Conservation (phyloP, 2,329 filamentous ascomycete genomes). For the Apiospora hydei region DNA sequence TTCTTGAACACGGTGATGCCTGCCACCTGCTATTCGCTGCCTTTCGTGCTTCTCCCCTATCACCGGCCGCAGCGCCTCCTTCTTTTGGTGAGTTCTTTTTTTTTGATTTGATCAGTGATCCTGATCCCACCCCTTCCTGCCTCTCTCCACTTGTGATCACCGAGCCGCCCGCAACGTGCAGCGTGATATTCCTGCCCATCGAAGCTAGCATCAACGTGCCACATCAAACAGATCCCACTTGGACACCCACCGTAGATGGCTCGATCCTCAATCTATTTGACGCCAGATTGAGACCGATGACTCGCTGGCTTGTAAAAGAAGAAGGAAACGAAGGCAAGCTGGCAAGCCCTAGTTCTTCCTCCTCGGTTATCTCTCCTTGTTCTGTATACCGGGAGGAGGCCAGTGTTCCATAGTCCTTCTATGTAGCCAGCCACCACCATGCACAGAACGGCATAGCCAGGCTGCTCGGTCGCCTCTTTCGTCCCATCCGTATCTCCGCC, state of each 20-base stretch:
- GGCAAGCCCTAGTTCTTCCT: not conserved
- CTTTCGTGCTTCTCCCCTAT: not conserved
- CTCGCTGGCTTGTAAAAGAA: not conserved
- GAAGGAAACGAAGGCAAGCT: not conserved
- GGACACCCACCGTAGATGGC: not conserved
- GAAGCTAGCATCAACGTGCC: conserved; percentile 7
- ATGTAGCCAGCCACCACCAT: not conserved
- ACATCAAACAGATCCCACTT: conserved; percentile 11
- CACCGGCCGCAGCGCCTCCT: conserved; percentile 1
- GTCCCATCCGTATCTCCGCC: not conserved
- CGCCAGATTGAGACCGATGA: conserved; percentile 8
- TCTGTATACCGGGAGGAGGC: not conserved
- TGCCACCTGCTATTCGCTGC: not conserved
- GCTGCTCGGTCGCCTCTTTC: not conserved
- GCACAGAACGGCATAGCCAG: not conserved
- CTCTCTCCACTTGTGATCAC: conserved; percentile 2
- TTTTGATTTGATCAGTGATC: not conserved
- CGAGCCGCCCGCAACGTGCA: conserved; percentile 5
- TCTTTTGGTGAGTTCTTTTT: not conserved
- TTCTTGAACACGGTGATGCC: conserved; percentile 1
- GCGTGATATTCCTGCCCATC: not conserved
- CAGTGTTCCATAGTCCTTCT: not conserved
- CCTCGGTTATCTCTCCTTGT: not conserved
- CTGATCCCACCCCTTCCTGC: not conserved
- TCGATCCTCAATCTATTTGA: conserved; percentile 16